phyloP scores from a whole-genome alignment of 371 early-diverging fungal genomes.

The Saksenaea oblongispora region DNA sequence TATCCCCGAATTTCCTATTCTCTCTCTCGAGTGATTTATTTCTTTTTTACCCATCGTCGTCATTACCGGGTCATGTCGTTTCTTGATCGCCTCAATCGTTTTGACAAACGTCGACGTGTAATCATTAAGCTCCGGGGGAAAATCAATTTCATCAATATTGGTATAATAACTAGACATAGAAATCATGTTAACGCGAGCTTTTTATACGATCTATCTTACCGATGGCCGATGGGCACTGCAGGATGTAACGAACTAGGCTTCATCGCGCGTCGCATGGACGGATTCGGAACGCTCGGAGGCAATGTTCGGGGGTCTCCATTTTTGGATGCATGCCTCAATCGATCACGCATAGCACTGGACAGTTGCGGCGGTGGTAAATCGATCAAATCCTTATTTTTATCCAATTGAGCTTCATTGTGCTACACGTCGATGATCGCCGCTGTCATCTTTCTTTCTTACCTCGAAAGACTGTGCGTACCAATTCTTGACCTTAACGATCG shows the following conservation, averaged over 20 bases:
- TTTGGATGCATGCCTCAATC: constrained; percentile 16
- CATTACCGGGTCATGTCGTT: constrained; percentile 93
- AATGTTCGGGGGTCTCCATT: constrained; percentile 14
- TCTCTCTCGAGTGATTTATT: constrained; percentile 1
- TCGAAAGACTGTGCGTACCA: constrained; percentile 95
- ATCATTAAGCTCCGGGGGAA: constrained; percentile 71
- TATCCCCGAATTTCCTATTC: neutral
- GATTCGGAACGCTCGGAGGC: constrained; percentile 66
- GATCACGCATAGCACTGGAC: constrained; percentile 36
- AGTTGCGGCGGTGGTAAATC: constrained; percentile 71
- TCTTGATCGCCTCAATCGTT: constrained; percentile 87
- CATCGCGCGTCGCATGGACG: constrained; percentile 32
- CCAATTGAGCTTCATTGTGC: neutral
- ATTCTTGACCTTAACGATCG: constrained; percentile 86
- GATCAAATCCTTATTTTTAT: constrained; percentile 57
- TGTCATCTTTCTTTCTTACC: constrained; percentile 38
- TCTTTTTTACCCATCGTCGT: constrained; percentile 77
- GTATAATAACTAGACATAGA: constrained; percentile 61
- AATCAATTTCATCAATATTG: constrained; percentile 57
- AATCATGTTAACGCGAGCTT: neutral
- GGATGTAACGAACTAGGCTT: constrained; percentile 16
- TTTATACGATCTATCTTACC: constrained; percentile 18
- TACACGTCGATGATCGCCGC: no score
- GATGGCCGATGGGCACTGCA: constrained; percentile 33
- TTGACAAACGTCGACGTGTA: constrained; percentile 86